A percentile compares a stretch with the other conserved stretches of the same genome.
Evolutionary conservation across 768 basidiomycete genomes (phyloP).

Genomic region (Epithele typhae): DNA sequence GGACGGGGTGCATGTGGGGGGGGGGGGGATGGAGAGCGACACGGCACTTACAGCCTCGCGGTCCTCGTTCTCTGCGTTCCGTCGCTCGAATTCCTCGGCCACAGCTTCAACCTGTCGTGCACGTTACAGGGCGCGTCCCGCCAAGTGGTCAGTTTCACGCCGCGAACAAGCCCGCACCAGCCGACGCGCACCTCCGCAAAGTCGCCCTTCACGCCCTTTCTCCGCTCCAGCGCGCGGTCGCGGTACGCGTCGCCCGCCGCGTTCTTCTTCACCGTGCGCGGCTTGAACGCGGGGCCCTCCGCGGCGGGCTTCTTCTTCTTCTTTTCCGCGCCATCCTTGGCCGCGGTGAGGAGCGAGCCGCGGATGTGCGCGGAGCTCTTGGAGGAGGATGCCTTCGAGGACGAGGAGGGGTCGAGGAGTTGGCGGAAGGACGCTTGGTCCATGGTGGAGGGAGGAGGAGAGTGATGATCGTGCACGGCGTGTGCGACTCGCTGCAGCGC

Average conservation of each 20-base stretch:
- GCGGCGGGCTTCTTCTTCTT: constrained; percentile 39
- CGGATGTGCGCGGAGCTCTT: constrained; percentile 21
- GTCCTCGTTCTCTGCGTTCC: constrained; percentile 53
- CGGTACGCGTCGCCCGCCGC: constrained; percentile 60
- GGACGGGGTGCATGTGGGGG: neutral
- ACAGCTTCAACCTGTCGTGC: constrained; percentile 72
- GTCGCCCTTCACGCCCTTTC: constrained; percentile 63
- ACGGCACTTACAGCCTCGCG: constrained; percentile 46
- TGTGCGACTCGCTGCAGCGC: too few relatives aligned
- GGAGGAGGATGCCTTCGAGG: constrained; percentile 15
- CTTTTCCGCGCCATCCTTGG: constrained; percentile 14
- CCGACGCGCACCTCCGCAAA: constrained; percentile 66
- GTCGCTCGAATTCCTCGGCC: constrained; percentile 75
- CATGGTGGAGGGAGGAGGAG: neutral
- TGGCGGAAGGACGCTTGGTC: constrained; percentile 57
- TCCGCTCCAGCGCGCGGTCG: constrained; percentile 72
- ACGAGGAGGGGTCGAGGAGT: constrained; percentile 36
- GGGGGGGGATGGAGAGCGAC: neutral
- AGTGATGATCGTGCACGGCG: too few relatives aligned
- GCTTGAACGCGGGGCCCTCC: constrained; percentile 70
- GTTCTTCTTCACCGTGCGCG: constrained; percentile 69
- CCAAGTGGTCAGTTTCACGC: neutral
- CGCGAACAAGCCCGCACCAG: too few relatives aligned
- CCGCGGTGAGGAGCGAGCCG: constrained; percentile 28
- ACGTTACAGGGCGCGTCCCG: too few relatives aligned